Base-by-base conservation (phyloP, 495 filamentous ascomycete genomes). In the Daldinia decipiens region DNA sequence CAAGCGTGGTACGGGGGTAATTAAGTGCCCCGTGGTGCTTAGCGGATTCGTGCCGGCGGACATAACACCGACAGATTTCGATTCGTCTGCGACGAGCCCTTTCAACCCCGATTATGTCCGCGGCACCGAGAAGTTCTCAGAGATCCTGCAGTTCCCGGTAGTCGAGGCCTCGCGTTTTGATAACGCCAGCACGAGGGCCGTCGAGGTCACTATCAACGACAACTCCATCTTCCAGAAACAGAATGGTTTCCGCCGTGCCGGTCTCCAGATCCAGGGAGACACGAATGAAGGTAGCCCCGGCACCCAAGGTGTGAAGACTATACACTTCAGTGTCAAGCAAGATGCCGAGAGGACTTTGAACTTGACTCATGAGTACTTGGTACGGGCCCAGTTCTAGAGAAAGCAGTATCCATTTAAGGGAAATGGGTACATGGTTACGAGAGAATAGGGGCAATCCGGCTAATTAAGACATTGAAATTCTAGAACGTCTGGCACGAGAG, bases 401-500 rank as follows among this genome's bases (percentile, higher is more conserved):
- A 2, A 19, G 40, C 1, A 21, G 40, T 39, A 5, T 1, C 13
- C 40, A 9, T 9, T 4, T 4, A 7, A 11, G 2, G 57, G 21
- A 13, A 8, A 9, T 15, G 26, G 8, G 4, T 38, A 24, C 8
- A 47, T 11, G 43, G 43, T 0, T 31, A 21, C 1, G 17, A 27
- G 40, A 27, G 17, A n/a, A 34, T 31, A 29, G 39, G 56, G 24
- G 56, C 36, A 24, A 38, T 17, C 7, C 12, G 24, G 34, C 67
- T 73, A 27, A 70, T 53, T 1, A 34, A 21, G 19, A 43, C n/a
- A 60, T 45, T 13, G n/a, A 39, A 45, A 53, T 27, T 7, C 4
- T 58, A 81, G 84, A 81, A 85, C 57, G 84, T 84, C 2, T 88
- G 86, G 82, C 85, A 87, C 72, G 86, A 88, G 65, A 77, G 82